A percentile compares a stretch with the other conserved stretches of the same genome.
Conservation (phyloP, 768 basidiomycete species). For the Mycena polygramma region DNA sequence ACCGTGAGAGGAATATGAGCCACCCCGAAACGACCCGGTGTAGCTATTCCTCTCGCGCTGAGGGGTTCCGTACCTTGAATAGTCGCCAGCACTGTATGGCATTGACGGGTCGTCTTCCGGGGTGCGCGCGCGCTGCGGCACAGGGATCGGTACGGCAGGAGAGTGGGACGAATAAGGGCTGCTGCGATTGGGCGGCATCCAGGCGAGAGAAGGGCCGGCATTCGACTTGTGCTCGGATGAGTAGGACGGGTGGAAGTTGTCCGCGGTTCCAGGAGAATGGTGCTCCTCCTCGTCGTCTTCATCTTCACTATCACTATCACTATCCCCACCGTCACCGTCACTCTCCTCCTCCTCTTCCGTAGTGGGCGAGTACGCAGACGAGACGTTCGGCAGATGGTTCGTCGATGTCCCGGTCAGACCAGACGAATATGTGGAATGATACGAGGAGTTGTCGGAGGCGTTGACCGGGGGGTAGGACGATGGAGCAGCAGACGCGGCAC, state of each 20-base stretch:
- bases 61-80: slow-evolving; percentile 21
- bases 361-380: not conserved
- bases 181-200: too few relatives aligned
- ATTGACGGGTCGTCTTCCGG: slow-evolving; percentile 9
- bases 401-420: slow-evolving; percentile 5
- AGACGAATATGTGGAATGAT: not conserved
- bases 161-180: not conserved
- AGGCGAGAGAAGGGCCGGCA: not conserved
- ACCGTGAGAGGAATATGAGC: slow-evolving; percentile 20
- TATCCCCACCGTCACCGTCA: too few relatives aligned
- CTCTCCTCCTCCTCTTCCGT: slow-evolving; percentile 7
- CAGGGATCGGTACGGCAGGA: slow-evolving; percentile 19
- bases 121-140: not conserved
- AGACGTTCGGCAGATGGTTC: not conserved
- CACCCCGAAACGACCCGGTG: slow-evolving; percentile 9
- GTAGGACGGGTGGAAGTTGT: not conserved
- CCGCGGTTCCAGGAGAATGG: not conserved
- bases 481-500: not conserved
- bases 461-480: slow-evolving; percentile 4
- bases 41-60: not conserved
- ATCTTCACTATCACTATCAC: too few relatives aligned
- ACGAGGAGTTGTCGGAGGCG: not conserved
- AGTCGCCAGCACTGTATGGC: slow-evolving; percentile 26
- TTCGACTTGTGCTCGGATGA: slow-evolving; percentile 1
- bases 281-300: slow-evolving; percentile 11